These are phyloP conservation scores for Incumbomyces lentus DNA, from an alignment of 2,329 filamentous ascomycete species.

Conservation along the genomic window DNA sequence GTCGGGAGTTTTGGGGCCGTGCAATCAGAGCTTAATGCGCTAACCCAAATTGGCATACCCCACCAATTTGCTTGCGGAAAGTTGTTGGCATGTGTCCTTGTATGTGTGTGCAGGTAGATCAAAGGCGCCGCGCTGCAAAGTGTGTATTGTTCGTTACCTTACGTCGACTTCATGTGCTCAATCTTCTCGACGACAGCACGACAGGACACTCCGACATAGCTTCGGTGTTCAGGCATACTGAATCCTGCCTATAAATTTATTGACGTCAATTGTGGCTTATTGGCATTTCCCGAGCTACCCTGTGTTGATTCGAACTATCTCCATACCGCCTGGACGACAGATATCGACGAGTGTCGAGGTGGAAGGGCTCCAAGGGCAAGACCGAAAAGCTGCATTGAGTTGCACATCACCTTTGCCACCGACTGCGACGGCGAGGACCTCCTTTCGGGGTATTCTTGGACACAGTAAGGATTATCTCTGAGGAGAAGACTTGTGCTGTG, in stretches of 20 bases:
- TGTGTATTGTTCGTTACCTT: neutral
- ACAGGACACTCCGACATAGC: no score
- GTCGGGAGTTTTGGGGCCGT: neutral
- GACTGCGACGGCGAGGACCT: neutral
- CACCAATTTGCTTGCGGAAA: slow-evolving; percentile 5
- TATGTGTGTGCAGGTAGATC: slow-evolving; percentile 5
- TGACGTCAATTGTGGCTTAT: neutral
- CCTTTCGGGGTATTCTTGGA: neutral
- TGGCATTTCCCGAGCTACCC: neutral
- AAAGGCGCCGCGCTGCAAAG: neutral
- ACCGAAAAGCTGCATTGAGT: neutral
- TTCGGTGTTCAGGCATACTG: neutral
- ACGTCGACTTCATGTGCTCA: no score
- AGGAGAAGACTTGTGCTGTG: slow-evolving; percentile 4
- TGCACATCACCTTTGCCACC: neutral
- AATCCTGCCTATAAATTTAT: neutral
- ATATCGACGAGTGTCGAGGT: neutral
- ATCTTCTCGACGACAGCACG: no score
- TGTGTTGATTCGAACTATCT: slow-evolving; percentile 3
- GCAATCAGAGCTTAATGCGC: slow-evolving; percentile 1
- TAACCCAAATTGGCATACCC: slow-evolving; percentile 2
- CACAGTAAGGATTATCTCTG: slow-evolving; percentile 2
- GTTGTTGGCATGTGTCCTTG: neutral
- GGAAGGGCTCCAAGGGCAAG: neutral
- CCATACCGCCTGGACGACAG: neutral